Conservation (phyloP, 305 asterid genomes). For the Solanum hybrid region DNA sequence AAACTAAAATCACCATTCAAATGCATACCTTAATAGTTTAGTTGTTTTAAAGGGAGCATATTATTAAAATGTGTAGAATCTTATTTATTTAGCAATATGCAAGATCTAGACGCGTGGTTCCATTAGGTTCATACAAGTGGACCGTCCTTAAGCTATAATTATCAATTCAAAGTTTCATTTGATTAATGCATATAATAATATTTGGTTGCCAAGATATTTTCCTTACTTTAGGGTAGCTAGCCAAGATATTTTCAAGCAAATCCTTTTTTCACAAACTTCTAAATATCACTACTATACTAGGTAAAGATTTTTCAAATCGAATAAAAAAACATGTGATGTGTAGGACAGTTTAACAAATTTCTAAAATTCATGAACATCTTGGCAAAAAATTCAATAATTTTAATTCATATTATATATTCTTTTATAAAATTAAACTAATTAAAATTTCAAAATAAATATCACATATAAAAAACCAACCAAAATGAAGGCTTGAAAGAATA, state of each 20-base stretch:
- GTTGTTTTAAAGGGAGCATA: background rate
- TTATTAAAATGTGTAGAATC: background rate
- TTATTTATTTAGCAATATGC: background rate
- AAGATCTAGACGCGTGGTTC: background rate
- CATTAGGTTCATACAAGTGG: background rate
- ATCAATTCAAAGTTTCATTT: background rate
- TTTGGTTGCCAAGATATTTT: background rate
- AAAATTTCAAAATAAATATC: background rate
- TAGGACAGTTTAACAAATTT: background rate
- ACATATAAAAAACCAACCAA: background rate
- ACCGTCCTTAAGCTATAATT: background rate
- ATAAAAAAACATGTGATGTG: background rate
- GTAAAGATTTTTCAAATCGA: background rate
- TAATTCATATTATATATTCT: background rate
- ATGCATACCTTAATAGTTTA: background rate
- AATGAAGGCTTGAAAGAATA: background rate
- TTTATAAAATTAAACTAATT: background rate
- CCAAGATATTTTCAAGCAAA: background rate
- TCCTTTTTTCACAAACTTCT: background rate
- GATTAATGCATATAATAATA: slow-evolving; percentile 1
- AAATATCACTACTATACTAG: background rate
- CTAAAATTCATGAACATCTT: background rate
- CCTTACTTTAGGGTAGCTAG: background rate
- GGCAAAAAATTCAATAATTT: background rate
- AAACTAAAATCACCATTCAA: background rate